A percentile compares a stretch with the other conserved stretches of the same genome.
Evolutionary conservation across 129 eudicot genomes (phyloP).

Genomic region (Escallonia herrerae): DNA sequence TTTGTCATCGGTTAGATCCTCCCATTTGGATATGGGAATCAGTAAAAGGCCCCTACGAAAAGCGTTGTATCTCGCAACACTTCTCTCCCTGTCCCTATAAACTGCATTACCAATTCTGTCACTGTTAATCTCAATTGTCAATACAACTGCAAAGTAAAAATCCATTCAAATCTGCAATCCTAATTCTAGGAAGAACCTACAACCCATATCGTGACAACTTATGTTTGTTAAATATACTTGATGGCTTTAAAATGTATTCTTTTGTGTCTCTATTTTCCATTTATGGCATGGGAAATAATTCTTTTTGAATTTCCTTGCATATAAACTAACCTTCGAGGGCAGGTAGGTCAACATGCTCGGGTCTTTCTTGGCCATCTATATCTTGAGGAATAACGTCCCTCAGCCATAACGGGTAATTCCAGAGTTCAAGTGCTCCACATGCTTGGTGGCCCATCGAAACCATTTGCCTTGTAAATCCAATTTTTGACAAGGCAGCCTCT

Average conservation of each 20-base stretch:
- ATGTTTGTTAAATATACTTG: not conserved
- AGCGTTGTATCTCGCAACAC: conserved; percentile 60
- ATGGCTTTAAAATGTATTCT: not conserved
- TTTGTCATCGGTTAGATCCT: conserved; percentile 47
- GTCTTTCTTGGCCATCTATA: conserved; percentile 38
- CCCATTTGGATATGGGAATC: conserved; percentile 61
- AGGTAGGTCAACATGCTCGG: conserved; percentile 48
- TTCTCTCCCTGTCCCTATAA: conserved; percentile 63
- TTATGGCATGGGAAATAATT: not conserved
- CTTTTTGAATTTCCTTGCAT: not conserved
- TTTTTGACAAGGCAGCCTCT: conserved; percentile 26
- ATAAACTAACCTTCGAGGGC: conserved; percentile 48
- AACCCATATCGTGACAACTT: no score
- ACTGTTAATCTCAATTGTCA: no score
- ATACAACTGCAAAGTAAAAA: no score
- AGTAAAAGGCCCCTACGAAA: conserved; percentile 42
- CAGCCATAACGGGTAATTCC: conserved; percentile 57
- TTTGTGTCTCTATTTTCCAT: not conserved
- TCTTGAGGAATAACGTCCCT: conserved; percentile 41
- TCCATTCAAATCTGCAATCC: no score
- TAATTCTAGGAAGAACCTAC: no score
- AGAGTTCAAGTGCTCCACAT: conserved; percentile 57
- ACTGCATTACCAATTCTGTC: conserved; percentile 17
- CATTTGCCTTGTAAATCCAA: conserved; percentile 45
- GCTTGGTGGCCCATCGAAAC: conserved; percentile 81